phyloP scores from a whole-genome alignment of 23 red algal species.

The Gracilaria vermiculophylla region DNA sequence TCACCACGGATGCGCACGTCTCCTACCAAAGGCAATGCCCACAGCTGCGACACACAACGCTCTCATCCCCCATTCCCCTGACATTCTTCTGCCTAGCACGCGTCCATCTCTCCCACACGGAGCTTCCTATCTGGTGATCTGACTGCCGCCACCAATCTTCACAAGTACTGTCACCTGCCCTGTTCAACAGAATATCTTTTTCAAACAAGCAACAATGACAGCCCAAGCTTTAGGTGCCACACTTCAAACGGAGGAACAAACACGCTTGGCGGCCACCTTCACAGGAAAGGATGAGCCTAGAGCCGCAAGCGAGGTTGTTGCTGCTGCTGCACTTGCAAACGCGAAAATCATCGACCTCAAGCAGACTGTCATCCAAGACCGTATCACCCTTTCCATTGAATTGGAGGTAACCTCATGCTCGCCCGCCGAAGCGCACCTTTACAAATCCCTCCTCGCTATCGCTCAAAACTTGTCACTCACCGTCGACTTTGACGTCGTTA shows the following conservation, averaged over 20 bases:
- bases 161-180: neutral
- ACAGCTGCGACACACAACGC: neutral
- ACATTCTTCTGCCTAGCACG: neutral
- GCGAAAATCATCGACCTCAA: slow-evolving; percentile 72
- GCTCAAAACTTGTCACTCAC: slow-evolving; percentile 53
- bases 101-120: neutral
- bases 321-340: slow-evolving; percentile 13
- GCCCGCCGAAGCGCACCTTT: slow-evolving; percentile 32
- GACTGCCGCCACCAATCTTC: neutral
- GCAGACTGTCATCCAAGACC: slow-evolving; percentile 72
- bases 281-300: slow-evolving; percentile 68
- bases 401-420: slow-evolving; percentile 28
- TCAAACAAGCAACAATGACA: neutral
- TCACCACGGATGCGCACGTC: neutral
- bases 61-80: neutral
- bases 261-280: slow-evolving; percentile 40
- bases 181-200: neutral
- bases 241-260: neutral
- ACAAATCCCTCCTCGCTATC: slow-evolving; percentile 57
- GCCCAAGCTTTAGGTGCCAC: neutral
- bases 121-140: too few species aligned
- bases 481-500: slow-evolving; percentile 71
- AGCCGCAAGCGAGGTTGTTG: slow-evolving; percentile 51
- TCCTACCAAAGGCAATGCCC: neutral
- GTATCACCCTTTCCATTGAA: slow-evolving; percentile 75